Evolutionary conservation across 371 early-diverging fungal species (phyloP).

Genomic region (Mortierella sp.): DNA sequence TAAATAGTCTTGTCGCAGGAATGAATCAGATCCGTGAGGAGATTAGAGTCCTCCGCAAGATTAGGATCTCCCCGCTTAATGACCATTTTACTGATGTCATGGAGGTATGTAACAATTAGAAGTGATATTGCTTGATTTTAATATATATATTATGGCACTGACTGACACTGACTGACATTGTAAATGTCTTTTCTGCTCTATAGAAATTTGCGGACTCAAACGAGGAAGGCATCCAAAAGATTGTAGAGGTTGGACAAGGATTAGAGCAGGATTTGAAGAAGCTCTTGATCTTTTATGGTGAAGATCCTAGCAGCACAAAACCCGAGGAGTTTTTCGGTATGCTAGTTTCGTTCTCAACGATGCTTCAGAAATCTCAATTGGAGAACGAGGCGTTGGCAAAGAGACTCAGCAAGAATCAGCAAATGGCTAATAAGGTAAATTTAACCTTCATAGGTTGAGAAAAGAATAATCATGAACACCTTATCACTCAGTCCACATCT

Average conservation of each 20-base stretch:
- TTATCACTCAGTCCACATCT: not conserved
- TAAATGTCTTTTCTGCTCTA: not conserved
- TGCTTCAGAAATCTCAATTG: conserved; percentile 50
- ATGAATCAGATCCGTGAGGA: conserved; percentile 72
- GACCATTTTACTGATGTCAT: conserved; percentile 76
- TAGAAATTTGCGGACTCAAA: conserved; percentile 44
- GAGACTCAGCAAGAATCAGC: conserved; percentile 33
- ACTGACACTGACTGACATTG: no score
- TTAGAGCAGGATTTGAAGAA: conserved; percentile 78
- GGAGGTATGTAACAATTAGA: conserved; percentile 59
- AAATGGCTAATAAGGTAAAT: conserved; percentile 26
- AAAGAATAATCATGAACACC: not conserved
- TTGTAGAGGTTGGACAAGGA: conserved; percentile 66
- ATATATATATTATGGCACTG: not conserved
- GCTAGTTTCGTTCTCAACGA: conserved; percentile 58
- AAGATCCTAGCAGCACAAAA: conserved; percentile 81
- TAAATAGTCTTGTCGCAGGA: conserved; percentile 69
- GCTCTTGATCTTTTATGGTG: conserved; percentile 81
- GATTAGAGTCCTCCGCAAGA: conserved; percentile 54
- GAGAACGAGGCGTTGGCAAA: conserved; percentile 50
- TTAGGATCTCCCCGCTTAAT: conserved; percentile 60
- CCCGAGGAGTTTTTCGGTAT: conserved; percentile 93
- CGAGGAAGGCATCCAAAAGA: conserved; percentile 49
- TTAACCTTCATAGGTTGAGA: not conserved
- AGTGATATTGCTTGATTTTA: not conserved